Evolutionary conservation across 805 yeast genomes (phyloP).

Genomic region (Brettanomyces nanus): DNA sequence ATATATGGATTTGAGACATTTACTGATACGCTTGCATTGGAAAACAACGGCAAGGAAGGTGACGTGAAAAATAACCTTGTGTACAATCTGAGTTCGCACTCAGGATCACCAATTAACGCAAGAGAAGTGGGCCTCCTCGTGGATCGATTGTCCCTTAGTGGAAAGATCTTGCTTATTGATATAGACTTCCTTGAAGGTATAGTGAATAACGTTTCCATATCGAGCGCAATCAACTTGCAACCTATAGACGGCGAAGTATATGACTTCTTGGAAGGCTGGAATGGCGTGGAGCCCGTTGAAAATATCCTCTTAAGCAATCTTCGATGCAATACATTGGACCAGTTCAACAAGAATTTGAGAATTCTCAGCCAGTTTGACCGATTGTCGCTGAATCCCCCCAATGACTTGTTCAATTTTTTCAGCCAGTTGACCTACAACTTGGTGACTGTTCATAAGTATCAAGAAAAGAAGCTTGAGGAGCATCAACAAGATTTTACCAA

Average conservation of each 20-base stretch:
- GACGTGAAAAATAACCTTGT: slow-evolving; percentile 19
- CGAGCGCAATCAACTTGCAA: slow-evolving; percentile 24
- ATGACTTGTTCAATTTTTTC: slow-evolving; percentile 26
- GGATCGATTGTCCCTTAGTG: slow-evolving; percentile 27
- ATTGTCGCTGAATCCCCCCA: slow-evolving; percentile 21
- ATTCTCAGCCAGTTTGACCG: slow-evolving; percentile 25
- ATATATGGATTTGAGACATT: slow-evolving; percentile 32
- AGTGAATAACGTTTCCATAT: slow-evolving; percentile 23
- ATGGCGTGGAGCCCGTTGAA: slow-evolving; percentile 18
- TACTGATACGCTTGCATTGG: slow-evolving; percentile 24
- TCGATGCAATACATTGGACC: slow-evolving; percentile 23
- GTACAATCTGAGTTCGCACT: slow-evolving; percentile 10
- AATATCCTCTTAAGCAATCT: slow-evolving; percentile 21
- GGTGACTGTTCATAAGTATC: slow-evolving; percentile 10
- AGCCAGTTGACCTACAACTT: slow-evolving; percentile 21
- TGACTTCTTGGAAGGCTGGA: slow-evolving; percentile 21
- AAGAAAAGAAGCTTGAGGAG: slow-evolving; percentile 5
- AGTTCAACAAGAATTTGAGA: slow-evolving; percentile 26
- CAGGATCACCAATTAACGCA: slow-evolving; percentile 11
- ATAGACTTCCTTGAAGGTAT: slow-evolving; percentile 24
- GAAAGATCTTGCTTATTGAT: slow-evolving; percentile 28
- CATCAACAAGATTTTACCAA: background rate
- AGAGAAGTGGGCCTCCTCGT: slow-evolving; percentile 7
- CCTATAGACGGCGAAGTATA: slow-evolving; percentile 17
- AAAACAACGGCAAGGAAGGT: slow-evolving; percentile 23